Percentiles rank a stretch among this genome's conserved stretches.
Conservation (phyloP, 208 protist species). For the Strigomonas culicis region DNA sequence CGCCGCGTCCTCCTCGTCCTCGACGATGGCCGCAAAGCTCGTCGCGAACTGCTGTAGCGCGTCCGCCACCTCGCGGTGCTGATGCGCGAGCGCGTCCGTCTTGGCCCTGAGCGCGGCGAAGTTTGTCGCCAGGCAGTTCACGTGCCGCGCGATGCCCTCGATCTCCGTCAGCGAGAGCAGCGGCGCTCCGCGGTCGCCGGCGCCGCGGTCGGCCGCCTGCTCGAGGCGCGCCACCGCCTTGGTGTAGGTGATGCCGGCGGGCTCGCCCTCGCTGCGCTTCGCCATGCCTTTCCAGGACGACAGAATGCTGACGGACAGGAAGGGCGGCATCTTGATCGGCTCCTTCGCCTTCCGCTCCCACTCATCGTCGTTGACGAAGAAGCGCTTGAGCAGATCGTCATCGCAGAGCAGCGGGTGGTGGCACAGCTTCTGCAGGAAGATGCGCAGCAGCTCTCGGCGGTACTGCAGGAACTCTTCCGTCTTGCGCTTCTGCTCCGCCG, state of each 20-base stretch:
- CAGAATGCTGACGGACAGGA: no score
- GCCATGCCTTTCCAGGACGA: no score
- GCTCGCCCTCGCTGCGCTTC: no score
- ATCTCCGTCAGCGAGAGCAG: conserved; percentile 22
- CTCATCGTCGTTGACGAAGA: conserved; percentile 74
- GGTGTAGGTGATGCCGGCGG: conserved; percentile 1
- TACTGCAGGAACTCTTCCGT: conserved; percentile 48
- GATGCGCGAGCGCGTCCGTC: background rate
- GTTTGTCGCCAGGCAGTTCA: conserved; percentile 14
- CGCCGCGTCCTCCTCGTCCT: conserved; percentile 46
- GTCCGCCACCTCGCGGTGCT: conserved; percentile 1
- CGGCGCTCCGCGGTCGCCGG: conserved; percentile 17
- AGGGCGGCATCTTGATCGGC: background rate
- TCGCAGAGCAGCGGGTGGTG: conserved; percentile 61
- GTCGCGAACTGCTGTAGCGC: conserved; percentile 49
- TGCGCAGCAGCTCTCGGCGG: conserved; percentile 62
- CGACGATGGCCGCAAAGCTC: conserved; percentile 37
- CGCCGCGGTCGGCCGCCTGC: background rate
- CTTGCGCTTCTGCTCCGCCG: conserved; percentile 1
- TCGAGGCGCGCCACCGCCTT: conserved; percentile 1
- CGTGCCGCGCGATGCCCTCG: conserved; percentile 22
- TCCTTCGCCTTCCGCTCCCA: conserved; percentile 32
- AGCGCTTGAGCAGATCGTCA: conserved; percentile 40
- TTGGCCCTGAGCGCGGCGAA: background rate
- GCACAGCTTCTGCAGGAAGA: conserved; percentile 76